Evolutionary conservation across 345 rosid species (phyloP).

Genomic region (Melastoma malabathricum): DNA sequence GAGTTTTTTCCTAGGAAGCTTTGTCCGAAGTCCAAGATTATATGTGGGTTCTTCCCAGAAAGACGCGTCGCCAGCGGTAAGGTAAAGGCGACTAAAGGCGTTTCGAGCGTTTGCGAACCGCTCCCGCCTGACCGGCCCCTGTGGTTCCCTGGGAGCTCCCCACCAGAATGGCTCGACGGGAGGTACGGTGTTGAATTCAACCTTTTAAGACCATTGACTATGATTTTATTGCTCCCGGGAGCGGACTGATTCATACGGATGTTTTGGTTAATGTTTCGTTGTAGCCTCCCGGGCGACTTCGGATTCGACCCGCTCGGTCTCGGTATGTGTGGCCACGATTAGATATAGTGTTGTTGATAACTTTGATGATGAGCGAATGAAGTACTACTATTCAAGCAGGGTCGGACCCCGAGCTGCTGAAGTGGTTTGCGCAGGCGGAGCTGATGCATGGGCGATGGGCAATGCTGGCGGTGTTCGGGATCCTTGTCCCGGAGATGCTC

Average conservation of each 20-base stretch:
- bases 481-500: conserved; percentile 69
- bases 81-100: conserved; percentile 59
- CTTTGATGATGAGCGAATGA: not conserved
- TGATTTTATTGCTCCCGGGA: not conserved
- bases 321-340: conserved; percentile 22
- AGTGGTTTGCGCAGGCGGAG: conserved; percentile 96
- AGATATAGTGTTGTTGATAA: not conserved
- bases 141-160: conserved; percentile 88
- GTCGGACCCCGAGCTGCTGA: conserved; percentile 69
- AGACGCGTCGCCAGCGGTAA: not conserved
- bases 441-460: conserved; percentile 89
- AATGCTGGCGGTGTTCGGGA: conserved; percentile 87
- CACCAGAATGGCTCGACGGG: conserved; percentile 93
- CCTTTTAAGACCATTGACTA: not conserved
- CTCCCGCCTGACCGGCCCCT: conserved; percentile 91
- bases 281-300: conserved; percentile 79
- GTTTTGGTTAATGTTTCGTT: conserved; percentile 4
- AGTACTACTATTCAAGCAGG: conserved; percentile 20
- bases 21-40: not conserved
- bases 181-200: conserved; percentile 21
- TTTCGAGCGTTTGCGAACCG: conserved; percentile 74
- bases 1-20: too few species aligned
- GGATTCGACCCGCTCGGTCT: conserved; percentile 90
- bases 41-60: not conserved
- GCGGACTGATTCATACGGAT: conserved; percentile 3